Base-by-base conservation (phyloP, 2,329 filamentous ascomycete species). In the Talaromyces amestolkiae region DNA sequence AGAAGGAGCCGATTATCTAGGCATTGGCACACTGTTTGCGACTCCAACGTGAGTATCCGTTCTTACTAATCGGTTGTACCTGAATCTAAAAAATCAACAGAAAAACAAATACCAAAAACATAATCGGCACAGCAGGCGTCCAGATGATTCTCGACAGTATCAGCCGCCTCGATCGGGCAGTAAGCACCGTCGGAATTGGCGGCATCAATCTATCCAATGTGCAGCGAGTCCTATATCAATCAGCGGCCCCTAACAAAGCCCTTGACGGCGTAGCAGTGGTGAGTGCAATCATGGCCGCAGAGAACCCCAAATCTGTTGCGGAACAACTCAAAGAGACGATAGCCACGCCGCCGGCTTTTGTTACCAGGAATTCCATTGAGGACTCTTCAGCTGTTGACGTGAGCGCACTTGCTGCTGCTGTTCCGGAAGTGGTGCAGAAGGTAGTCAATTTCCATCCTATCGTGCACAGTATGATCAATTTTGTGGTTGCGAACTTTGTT, bases 401-500 rank as follows among this genome's bases (percentile, higher is more conserved):
- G 24, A 72, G 70, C 22, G 73, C 77, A 5, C 64, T 82, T 45
- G 39, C 78, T 7, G 68, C 73, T n/a, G 71, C 76, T 33, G 75
- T 81, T 4, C 78, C 80, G 2, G 65, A 71, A 3, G 78, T 91
- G 19, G 82, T 96, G 51, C 81, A 80, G 66, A 82, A 83, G 6
- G 85, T 97, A 58, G 86, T 86, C 5, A 76, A 81, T 2, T 82
- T 79, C 51, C 89, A 86, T 65, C 93, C 93, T 0, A 83, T 98
- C 24, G 91, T 90, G 60, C 94, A 98, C 79, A 97, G 97, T 79
- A 98, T 98, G 92, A 98, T 95, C 62, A 98, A 98, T 76, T 84
- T 93, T 61, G 94, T 98, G 0, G 94, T 97, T 24, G 93, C 97
- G 73, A 97, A 97, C 79, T 91, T 98, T 72, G 91, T 93, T 17